Conservation (phyloP, 2,329 filamentous ascomycete species). For the Curvularia lunata region DNA sequence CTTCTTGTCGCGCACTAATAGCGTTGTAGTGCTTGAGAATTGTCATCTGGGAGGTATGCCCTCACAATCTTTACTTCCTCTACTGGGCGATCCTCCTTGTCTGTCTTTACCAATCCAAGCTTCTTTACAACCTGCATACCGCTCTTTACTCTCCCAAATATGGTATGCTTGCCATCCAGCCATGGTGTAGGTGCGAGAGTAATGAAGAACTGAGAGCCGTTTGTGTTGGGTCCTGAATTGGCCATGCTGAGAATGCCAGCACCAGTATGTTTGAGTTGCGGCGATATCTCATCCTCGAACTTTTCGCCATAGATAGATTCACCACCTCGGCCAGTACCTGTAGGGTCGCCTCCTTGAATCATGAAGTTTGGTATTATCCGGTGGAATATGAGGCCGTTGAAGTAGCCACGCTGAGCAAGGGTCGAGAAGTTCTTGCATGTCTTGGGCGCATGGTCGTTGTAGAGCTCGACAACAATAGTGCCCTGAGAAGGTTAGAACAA, state of each 20-base stretch:
- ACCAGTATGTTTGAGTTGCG: slow-evolving; percentile 84
- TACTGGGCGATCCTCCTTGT: slow-evolving; percentile 76
- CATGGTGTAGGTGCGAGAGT: slow-evolving; percentile 93
- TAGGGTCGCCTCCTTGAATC: slow-evolving; percentile 93
- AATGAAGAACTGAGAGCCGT: slow-evolving; percentile 95
- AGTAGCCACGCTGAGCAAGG: slow-evolving; percentile 83
- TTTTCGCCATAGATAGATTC: slow-evolving; percentile 89
- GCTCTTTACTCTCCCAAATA: slow-evolving; percentile 87
- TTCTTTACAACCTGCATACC: slow-evolving; percentile 85
- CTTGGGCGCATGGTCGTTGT: slow-evolving; percentile 84
- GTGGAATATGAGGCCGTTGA: slow-evolving; percentile 85
- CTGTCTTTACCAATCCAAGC: slow-evolving; percentile 88
- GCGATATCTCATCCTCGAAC: slow-evolving; percentile 89
- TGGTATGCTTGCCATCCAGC: slow-evolving; percentile 96
- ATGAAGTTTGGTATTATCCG: slow-evolving; percentile 96
- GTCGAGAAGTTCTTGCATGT: slow-evolving; percentile 88
- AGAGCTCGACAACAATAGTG: slow-evolving; percentile 84
- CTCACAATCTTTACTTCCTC: slow-evolving; percentile 82
- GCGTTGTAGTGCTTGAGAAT: slow-evolving; percentile 50
- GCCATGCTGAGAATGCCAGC: slow-evolving; percentile 97
- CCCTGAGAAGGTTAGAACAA: slow-evolving; percentile 62
- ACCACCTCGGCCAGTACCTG: slow-evolving; percentile 89
- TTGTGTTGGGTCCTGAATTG: slow-evolving; percentile 90
- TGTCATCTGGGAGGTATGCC: slow-evolving; percentile 72
- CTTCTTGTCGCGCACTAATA: slow-evolving; percentile 3